These are phyloP conservation scores for Clonostachys rosea DNA, from an alignment of 2,329 filamentous ascomycete species.

Conservation along the genomic window DNA sequence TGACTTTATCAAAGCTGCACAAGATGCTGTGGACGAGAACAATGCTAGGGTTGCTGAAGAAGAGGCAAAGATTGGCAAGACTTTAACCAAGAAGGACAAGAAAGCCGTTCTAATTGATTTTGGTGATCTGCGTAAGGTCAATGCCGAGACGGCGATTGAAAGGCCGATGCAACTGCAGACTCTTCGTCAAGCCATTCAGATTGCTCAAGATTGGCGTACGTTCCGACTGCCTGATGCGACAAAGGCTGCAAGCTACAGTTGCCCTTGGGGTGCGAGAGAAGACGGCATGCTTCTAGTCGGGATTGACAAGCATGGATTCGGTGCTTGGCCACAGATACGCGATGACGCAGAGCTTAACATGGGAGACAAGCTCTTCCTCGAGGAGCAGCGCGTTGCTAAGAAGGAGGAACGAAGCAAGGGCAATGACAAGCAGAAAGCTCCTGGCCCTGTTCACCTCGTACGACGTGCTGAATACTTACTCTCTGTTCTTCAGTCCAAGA, in stretches of 20 bases:
- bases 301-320: slow-evolving; percentile 90
- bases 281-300: slow-evolving; percentile 97
- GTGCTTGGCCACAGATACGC: slow-evolving; percentile 90
- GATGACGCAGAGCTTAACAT: slow-evolving; percentile 86
- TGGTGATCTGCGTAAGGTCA: slow-evolving; percentile 87
- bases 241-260: slow-evolving; percentile 87
- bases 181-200: slow-evolving; percentile 68
- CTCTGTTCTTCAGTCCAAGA: slow-evolving; percentile 85
- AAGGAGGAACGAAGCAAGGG: slow-evolving; percentile 85
- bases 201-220: slow-evolving; percentile 63
- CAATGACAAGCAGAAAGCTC: slow-evolving; percentile 79
- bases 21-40: slow-evolving; percentile 59
- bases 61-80: slow-evolving; percentile 77
- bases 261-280: slow-evolving; percentile 86
- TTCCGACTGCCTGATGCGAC: slow-evolving; percentile 90
- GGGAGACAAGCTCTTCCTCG: slow-evolving; percentile 87
- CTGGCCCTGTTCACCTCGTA: slow-evolving; percentile 94
- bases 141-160: slow-evolving; percentile 91
- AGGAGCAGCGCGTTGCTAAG: slow-evolving; percentile 97
- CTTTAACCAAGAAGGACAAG: slow-evolving; percentile 91
- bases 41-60: slow-evolving; percentile 71
- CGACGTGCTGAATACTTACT: slow-evolving; percentile 92
- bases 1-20: slow-evolving; percentile 61
- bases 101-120: slow-evolving; percentile 97
- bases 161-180: slow-evolving; percentile 85